Conservation (phyloP, 495 filamentous ascomycete species). For the Barbatosphaeria neglecta region DNA sequence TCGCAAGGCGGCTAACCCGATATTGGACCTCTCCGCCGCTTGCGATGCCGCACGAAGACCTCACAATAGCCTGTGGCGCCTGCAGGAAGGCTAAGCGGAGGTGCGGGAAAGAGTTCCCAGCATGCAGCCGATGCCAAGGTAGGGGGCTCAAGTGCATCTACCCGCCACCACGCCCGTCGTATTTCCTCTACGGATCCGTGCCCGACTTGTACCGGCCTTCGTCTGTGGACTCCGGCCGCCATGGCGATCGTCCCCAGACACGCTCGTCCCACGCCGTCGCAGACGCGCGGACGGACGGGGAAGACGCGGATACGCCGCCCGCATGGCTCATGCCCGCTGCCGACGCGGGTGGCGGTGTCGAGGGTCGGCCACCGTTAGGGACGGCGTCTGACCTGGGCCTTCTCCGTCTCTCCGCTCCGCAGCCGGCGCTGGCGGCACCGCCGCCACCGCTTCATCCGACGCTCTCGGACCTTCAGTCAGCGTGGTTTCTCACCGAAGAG, state of each 20-base stretch:
- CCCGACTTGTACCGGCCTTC: not conserved
- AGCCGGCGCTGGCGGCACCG: not conserved
- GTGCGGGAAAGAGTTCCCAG: constrained; percentile 8
- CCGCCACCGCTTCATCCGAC: not conserved
- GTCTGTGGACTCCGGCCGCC: not conserved
- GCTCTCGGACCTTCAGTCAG: constrained; percentile 1
- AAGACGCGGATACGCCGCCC: not conserved
- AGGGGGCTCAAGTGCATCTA: constrained; percentile 6
- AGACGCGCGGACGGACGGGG: too few relatives aligned
- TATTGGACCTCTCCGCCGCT: not conserved
- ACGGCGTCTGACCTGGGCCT: not conserved
- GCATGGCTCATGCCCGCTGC: not conserved
- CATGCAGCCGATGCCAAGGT: constrained; percentile 7
- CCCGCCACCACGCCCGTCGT: not conserved
- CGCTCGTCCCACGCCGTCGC: not conserved
- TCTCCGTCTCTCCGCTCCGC: not conserved
- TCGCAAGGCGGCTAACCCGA: too few relatives aligned
- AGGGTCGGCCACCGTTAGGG: not conserved
- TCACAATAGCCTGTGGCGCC: constrained; percentile 7
- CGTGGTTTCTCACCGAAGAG: constrained; percentile 4
- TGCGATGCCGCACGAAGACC: not conserved
- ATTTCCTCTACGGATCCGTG: not conserved
- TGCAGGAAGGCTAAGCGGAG: constrained; percentile 11
- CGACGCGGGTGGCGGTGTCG: not conserved
- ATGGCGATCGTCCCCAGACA: not conserved